Evolutionary conservation across 768 basidiomycete genomes (phyloP), one percentile per base, ranked within the genome.

Genomic region (Favolaschia claudopus): DNA sequence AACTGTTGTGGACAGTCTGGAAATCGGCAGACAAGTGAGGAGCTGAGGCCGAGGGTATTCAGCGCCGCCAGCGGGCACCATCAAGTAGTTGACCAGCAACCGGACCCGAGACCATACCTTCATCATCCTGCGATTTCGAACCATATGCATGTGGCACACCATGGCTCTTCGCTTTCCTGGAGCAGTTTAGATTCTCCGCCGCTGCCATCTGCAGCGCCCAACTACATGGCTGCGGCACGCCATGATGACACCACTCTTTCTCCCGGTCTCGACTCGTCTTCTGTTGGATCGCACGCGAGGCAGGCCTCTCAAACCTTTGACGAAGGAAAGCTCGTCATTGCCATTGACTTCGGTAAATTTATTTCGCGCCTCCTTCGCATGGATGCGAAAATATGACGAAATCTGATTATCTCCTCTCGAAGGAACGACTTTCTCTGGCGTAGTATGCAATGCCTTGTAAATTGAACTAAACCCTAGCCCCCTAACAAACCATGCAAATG

Each of bases 401-500:
- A n/a, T n/a, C n/a, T n/a, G n/a, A n/a, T n/a, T n/a, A n/a, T n/a
- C n/a, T n/a, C n/a, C n/a, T n/a, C n/a, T 39, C 50, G 25, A 65
- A 93, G 92, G 92, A 73, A 93, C 92, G 3, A 94, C 91, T 5
- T 93, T 93, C 75, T 93, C 92, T 24, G 92, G 92, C 58, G 89
- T 94, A 58, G 92, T 92, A 71, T 75, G 91, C 83, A 10, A 20
- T 36, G 17, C 25, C 7, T 32, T 14, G 14, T 25, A n/a, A 50
- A 25, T n/a, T 17, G 40, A 13, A 31, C 24, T 47, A 15, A 20
- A 52, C 28, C 53, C 38, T 49, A 37, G 40, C 19, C 29, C 3
- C 33, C 56, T 62, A 15, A 40, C 24, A 42, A 50, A 52, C 32
- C 15, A 5, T 13, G 15, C 55, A 32, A 33, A n/a, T 37, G 27